Conservation (phyloP, 441 rosid species). For the Erodium texanum region DNA sequence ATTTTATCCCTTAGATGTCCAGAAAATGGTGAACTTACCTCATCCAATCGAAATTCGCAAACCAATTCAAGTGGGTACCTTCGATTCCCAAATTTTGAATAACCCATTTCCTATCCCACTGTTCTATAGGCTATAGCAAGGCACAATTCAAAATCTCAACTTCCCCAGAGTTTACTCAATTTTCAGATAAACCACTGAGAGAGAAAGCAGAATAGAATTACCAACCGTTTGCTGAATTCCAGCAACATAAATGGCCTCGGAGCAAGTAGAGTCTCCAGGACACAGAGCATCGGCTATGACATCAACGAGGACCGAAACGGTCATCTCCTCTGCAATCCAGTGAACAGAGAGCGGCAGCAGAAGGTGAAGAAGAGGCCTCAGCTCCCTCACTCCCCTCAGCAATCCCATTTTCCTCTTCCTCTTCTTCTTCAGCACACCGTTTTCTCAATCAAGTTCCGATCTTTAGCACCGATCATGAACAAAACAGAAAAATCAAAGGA, state of each 20-base stretch:
- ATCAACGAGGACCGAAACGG: slow-evolving; percentile 57
- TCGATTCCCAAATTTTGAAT: neutral
- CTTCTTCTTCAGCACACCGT: neutral
- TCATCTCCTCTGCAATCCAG: slow-evolving; percentile 55
- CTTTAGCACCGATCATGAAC: neutral
- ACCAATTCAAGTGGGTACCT: neutral
- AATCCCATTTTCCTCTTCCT: slow-evolving; percentile 19
- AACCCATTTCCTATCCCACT: neutral
- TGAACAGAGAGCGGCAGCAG: slow-evolving; percentile 41
- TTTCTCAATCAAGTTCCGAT: neutral
- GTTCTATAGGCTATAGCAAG: neutral
- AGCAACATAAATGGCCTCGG: slow-evolving; percentile 42
- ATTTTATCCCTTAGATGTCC: neutral
- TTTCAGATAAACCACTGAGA: neutral
- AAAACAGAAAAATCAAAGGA: neutral
- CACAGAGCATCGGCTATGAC: slow-evolving; percentile 42
- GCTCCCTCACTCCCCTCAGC: slow-evolving; percentile 26
- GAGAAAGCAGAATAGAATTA: neutral
- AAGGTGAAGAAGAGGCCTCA: slow-evolving; percentile 40
- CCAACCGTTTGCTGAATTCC: slow-evolving; percentile 51
- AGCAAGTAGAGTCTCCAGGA: slow-evolving; percentile 39
- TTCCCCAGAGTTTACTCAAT: neutral
- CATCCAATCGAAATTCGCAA: neutral
- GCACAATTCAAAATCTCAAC: neutral
- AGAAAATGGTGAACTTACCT: neutral